Evolutionary conservation across 768 basidiomycete genomes (phyloP), one percentile per base, ranked within the genome.

Genomic region (Suillus subluteus): DNA sequence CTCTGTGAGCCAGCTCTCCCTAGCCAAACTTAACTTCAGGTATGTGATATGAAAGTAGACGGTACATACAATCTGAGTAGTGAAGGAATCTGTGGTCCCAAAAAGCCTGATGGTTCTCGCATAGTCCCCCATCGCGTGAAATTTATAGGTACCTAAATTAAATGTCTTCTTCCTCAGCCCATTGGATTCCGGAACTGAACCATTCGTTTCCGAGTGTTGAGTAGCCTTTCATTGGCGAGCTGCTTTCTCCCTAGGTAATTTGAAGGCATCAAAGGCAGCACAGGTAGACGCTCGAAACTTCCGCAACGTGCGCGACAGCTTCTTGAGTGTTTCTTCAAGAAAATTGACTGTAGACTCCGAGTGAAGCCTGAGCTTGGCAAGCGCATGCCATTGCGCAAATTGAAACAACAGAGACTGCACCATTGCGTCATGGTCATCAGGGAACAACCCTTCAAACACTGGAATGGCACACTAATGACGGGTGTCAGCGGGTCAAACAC

Each of bases 401-500:
- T 62, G 66, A 68, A 77, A 80, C 1, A 79, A 56, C 1, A 80
- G 64, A 18, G 70, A 64, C 16, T 69, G 54, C 26, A 78, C 43
- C 8, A 67, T 56, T 7, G 32, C 44, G 26, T 79, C 67, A 63
- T 78, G 68, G 3, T 54, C 66, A 21, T 70, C 69, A 11, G 71
- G 72, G 6, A 82, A 70, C 0, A 83, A 73, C 5, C 74, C 79
- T 21, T 82, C 79, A 62, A 82, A 80, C 15, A 72, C 76, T 3
- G 82, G 80, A 11, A 81, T 68, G 1, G 75, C 70, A 62, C 77
- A 78, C 80, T 80, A 13, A 13, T 40, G 13, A 40, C 3, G 12
- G 13, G 13, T 40, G 40, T 40, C 40, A 40, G 40, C 13, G 13
- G 40, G 4, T 12, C 40, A 13, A 40, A 40, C 13, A 12, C 13